Evolutionary conservation across 176 grass and related monocot species (phyloP).

Genomic region (Lolium rigidum): DNA sequence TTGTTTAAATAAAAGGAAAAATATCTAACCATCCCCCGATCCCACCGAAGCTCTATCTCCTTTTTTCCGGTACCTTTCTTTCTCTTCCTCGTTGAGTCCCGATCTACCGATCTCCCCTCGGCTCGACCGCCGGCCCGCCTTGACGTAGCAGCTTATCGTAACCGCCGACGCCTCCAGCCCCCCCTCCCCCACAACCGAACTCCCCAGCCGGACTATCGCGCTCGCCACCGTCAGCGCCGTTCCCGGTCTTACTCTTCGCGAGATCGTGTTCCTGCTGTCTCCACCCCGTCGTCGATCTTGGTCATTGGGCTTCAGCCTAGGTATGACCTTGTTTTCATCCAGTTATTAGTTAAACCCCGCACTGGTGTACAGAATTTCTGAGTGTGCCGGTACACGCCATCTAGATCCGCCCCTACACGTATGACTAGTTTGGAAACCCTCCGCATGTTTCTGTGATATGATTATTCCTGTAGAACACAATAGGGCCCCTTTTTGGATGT

Average conservation of each 20-base stretch:
- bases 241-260: not conserved
- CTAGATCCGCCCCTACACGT: conserved; percentile 12
- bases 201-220: not conserved
- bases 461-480: not conserved
- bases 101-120: not conserved
- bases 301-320: not conserved
- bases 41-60: conserved; percentile 9
- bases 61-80: not conserved
- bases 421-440: not conserved
- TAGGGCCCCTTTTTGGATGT: not conserved
- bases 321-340: conserved; percentile 2
- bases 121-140: conserved; percentile 8
- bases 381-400: not conserved
- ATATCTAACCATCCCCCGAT: not conserved
- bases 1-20: not conserved
- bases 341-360: not conserved
- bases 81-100: conserved; percentile 8
- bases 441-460: not conserved
- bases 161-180: not conserved
- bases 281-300: not conserved
- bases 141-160: not conserved
- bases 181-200: not conserved
- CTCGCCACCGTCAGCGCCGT: not conserved
- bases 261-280: conserved; percentile 6
- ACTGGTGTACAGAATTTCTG: not conserved